A percentile compares a stretch with the other conserved stretches of the same genome.
These are phyloP conservation scores for Benincasa hispida DNA, from an alignment of 306 rosid species.

Conservation along the genomic window DNA sequence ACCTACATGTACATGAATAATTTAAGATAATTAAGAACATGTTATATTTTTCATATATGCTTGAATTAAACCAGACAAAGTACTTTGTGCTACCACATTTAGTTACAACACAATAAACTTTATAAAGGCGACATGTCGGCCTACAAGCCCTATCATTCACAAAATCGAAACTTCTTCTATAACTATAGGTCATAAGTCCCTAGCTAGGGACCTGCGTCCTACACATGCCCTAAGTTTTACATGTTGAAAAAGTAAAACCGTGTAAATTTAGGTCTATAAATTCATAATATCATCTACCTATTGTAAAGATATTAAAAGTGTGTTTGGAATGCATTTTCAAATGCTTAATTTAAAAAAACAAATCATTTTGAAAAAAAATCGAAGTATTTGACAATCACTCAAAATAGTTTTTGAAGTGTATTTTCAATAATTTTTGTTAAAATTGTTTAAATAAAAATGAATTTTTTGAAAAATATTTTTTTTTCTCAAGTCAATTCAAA, in stretches of 20 bases:
- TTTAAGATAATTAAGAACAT: neutral
- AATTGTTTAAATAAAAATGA: no score
- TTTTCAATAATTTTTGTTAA: no score
- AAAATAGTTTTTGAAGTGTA: no score
- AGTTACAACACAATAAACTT: neutral
- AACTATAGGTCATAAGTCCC: neutral
- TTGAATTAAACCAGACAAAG: neutral
- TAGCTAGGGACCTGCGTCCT: neutral
- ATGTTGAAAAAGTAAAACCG: neutral
- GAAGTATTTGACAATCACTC: no score
- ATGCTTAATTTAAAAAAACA: no score
- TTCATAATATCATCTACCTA: neutral
- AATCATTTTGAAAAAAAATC: no score
- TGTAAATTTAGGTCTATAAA: neutral
- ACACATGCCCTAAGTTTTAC: neutral
- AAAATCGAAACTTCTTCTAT: neutral
- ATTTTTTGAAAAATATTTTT: no score
- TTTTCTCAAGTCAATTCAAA: no score
- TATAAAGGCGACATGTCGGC: neutral
- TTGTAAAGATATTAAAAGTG: no score
- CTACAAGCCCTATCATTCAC: neutral
- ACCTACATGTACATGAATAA: no score
- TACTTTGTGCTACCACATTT: neutral
- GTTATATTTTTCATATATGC: neutral
- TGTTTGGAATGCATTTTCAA: no score